Evolutionary conservation across 768 basidiomycete genomes (phyloP).

Genomic region (Xerocomus potaroensis): DNA sequence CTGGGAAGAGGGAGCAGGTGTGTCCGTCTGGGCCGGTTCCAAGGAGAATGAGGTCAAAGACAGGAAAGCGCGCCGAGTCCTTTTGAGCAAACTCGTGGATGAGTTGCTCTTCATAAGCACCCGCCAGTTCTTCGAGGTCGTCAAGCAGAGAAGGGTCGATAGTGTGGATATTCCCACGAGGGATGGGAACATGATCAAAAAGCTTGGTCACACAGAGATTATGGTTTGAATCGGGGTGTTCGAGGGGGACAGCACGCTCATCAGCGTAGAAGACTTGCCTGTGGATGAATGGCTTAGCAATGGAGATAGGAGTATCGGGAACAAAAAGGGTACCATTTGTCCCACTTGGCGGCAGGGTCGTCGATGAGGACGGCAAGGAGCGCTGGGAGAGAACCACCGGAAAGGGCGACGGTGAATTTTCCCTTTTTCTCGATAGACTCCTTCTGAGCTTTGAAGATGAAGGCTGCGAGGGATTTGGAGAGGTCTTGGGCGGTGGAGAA

Average conservation of each 20-base stretch:
- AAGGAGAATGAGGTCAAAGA: conserved; percentile 95
- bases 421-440: conserved; percentile 87
- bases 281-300: conserved; percentile 5
- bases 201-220: conserved; percentile 64
- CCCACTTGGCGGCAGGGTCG: conserved; percentile 75
- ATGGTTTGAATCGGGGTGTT: conserved; percentile 93
- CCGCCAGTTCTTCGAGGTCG: conserved; percentile 76
- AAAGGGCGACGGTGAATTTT: conserved; percentile 88
- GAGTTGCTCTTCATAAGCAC: conserved; percentile 78
- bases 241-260: conserved; percentile 91
- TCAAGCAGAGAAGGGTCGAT: conserved; percentile 66
- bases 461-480: conserved; percentile 65
- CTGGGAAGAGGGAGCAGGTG: conserved; percentile 95
- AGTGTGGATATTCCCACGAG: conserved; percentile 70
- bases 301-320: neutral
- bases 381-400: conserved; percentile 88
- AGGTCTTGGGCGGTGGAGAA: conserved; percentile 59
- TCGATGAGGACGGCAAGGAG: conserved; percentile 69
- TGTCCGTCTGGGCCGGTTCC: conserved; percentile 99
- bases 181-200: conserved; percentile 81
- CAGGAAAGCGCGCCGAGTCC: conserved; percentile 92
- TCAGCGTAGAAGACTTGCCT: conserved; percentile 99
- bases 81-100: conserved; percentile 89
- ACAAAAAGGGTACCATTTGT: conserved; percentile 72
- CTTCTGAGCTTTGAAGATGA: conserved; percentile 82